A percentile compares a stretch with the other conserved stretches of the same genome.
These are phyloP conservation scores for Epichloe typhina DNA, from an alignment of 2,329 filamentous ascomycete species.

Conservation along the genomic window DNA sequence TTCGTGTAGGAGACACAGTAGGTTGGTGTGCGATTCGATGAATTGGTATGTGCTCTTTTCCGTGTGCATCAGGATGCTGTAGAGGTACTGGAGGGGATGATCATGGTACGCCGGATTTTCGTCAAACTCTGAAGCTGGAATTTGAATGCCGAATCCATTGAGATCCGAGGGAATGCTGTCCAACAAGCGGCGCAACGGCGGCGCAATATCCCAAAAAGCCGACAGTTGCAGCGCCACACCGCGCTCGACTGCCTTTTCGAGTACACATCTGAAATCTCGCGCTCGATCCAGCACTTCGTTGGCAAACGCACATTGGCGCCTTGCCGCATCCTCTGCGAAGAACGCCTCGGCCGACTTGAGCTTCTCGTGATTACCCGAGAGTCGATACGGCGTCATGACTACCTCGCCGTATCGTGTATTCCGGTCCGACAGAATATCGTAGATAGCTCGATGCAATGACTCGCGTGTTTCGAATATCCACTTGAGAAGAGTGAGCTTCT, in stretches of 20 bases:
- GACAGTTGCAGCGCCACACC: slow-evolving; percentile 86
- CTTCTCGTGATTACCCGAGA: slow-evolving; percentile 66
- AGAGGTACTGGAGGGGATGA: slow-evolving; percentile 83
- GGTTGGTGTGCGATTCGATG: slow-evolving; percentile 86
- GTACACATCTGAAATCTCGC: slow-evolving; percentile 61
- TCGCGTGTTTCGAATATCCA: slow-evolving; percentile 97
- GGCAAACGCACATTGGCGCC: slow-evolving; percentile 58
- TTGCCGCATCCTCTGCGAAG: slow-evolving; percentile 65
- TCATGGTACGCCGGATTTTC: slow-evolving; percentile 75
- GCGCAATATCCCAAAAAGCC: slow-evolving; percentile 96
- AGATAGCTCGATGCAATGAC: slow-evolving; percentile 69
- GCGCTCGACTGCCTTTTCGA: slow-evolving; percentile 73
- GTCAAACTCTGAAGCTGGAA: slow-evolving; percentile 64
- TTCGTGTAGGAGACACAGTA: slow-evolving; percentile 81
- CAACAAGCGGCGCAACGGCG: slow-evolving; percentile 61
- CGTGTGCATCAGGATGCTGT: slow-evolving; percentile 69
- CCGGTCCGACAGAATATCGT: slow-evolving; percentile 70
- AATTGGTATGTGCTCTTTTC: slow-evolving; percentile 94
- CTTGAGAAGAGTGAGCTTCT: slow-evolving; percentile 88
- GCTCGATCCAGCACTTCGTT: slow-evolving; percentile 60
- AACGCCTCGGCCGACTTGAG: slow-evolving; percentile 66
- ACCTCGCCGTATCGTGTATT: slow-evolving; percentile 79
- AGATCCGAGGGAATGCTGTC: slow-evolving; percentile 60
- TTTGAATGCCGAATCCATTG: slow-evolving; percentile 54
- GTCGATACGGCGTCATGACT: slow-evolving; percentile 65